phyloP scores from a whole-genome alignment of 805 yeast genomes.

The Suhomyces emberorum region DNA sequence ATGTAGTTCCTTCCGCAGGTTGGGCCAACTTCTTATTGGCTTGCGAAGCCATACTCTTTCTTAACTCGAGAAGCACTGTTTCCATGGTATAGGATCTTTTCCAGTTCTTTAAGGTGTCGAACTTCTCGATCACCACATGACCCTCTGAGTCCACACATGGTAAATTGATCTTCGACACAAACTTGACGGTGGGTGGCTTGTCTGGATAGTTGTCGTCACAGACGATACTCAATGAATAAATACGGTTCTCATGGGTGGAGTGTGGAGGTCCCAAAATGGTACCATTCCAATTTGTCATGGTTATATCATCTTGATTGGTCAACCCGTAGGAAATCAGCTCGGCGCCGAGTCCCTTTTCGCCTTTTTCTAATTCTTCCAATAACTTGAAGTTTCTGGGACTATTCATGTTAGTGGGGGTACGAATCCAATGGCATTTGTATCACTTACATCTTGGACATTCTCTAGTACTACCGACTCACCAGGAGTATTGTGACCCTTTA shows the following conservation, averaged over 20 bases:
- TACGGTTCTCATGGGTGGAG: slow-evolving; percentile 83
- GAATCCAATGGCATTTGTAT: background rate
- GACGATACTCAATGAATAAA: slow-evolving; percentile 74
- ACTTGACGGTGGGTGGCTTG: slow-evolving; percentile 77
- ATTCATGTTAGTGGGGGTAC: slow-evolving; percentile 7
- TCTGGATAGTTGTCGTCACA: slow-evolving; percentile 89
- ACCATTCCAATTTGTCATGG: slow-evolving; percentile 96
- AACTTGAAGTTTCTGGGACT: slow-evolving; percentile 93
- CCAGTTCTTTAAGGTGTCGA: slow-evolving; percentile 79
- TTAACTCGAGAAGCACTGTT: slow-evolving; percentile 79
- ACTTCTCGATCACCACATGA: slow-evolving; percentile 42
- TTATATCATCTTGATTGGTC: slow-evolving; percentile 82
- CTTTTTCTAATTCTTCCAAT: slow-evolving; percentile 94
- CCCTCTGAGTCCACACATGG: slow-evolving; percentile 83
- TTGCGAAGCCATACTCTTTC: slow-evolving; percentile 81
- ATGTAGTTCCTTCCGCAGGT: slow-evolving; percentile 86
- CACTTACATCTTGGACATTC: slow-evolving; percentile 52
- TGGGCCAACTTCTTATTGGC: slow-evolving; percentile 81
- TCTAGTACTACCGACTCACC: too few relatives aligned
- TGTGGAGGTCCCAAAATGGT: slow-evolving; percentile 98
- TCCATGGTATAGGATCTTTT: slow-evolving; percentile 90
- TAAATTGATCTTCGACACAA: slow-evolving; percentile 79
- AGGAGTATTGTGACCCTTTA: background rate
- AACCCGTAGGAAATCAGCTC: slow-evolving; percentile 96
- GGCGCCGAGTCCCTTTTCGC: slow-evolving; percentile 96